Evolutionary conservation across 148 eudicot species (phyloP), one percentile per base, ranked within the genome.

Genomic region (Rhododendron ferrugineum): DNA sequence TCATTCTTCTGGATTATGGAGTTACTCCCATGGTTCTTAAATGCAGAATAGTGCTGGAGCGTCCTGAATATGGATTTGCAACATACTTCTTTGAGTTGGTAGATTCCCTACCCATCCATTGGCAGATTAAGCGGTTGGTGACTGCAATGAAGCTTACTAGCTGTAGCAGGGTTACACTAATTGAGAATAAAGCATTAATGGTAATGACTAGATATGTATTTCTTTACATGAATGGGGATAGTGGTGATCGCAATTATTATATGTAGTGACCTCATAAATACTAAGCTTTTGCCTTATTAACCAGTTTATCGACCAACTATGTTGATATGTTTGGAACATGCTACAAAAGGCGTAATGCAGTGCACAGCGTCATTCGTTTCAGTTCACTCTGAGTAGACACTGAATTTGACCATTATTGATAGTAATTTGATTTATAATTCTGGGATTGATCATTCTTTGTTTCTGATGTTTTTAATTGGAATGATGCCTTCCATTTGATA

Each of bases 31-130:
- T 66, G 73, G 18, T 37, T 22, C 60, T 85, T 79, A 34, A 72
- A 77, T 91, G 91, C 93, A 97, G 99, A 92, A 94, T 97, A 83
- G 99, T 97, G 89, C 89, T 97, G 84, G 99, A 97, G 87, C 99
- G 99, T 80, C 99, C 99, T 84, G 99, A 97, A 88, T 97, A 95
- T 87, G 99, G 99, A 70, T 97, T 88, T 89, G 99, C 98, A 28
- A 81, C 83, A 22, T 80, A 80, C 68, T 97, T 97, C 90, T 97
- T 97, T 90, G 99, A 97, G 88, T 85, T 97, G 89, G 88, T 91
- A 70, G 92, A 91, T 87, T 92, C 91, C 34, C 82, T 90, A 64
- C 87, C 95, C 52, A 85, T 93, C 80, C 85, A 90, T 58, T 95
- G 99, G 99, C 99, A 97, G 89, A 90, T 97, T 90, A 94, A 91